Evolutionary conservation across 306 rosid genomes (phyloP).

Genomic region (Trifolium repens): DNA sequence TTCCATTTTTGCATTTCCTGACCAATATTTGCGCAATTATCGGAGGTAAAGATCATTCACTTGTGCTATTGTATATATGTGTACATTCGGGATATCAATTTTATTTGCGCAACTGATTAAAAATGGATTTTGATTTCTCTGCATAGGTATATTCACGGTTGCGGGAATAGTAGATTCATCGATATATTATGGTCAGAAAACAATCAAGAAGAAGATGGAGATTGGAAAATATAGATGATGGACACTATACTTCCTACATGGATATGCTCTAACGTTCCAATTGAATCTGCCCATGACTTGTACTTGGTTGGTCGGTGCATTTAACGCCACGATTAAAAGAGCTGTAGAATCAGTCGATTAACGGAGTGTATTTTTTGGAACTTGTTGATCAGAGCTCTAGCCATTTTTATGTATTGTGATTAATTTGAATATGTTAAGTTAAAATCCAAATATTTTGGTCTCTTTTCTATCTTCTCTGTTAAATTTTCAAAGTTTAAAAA

Average conservation of each 20-base stretch:
- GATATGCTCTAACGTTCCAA: conserved; percentile 9
- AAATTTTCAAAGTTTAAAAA: neutral
- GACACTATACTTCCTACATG: conserved; percentile 24
- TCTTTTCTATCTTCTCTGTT: neutral
- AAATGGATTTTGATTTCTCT: conserved; percentile 22
- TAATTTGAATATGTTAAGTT: conserved; percentile 23
- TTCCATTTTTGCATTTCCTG: conserved; percentile 80
- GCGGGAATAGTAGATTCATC: conserved; percentile 86
- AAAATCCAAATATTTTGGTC: conserved; percentile 8
- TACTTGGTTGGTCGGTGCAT: conserved; percentile 26
- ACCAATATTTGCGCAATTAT: conserved; percentile 84
- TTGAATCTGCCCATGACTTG: conserved; percentile 31
- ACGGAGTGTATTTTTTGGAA: conserved; percentile 27
- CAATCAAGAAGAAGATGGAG: conserved; percentile 72
- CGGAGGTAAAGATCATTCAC: conserved; percentile 70
- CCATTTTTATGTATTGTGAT: conserved; percentile 22
- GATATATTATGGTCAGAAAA: conserved; percentile 70
- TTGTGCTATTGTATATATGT: conserved; percentile 32
- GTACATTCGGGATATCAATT: neutral
- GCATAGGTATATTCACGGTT: conserved; percentile 70
- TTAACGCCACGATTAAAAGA: conserved; percentile 22
- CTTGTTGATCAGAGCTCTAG: neutral
- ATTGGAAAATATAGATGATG: conserved; percentile 61
- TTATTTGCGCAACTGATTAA: conserved; percentile 29
- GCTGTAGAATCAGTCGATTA: conserved; percentile 28